phyloP scores from a whole-genome alignment of 1,284 basidiomycete genomes.

The Papiliotrema nemorosa region DNA sequence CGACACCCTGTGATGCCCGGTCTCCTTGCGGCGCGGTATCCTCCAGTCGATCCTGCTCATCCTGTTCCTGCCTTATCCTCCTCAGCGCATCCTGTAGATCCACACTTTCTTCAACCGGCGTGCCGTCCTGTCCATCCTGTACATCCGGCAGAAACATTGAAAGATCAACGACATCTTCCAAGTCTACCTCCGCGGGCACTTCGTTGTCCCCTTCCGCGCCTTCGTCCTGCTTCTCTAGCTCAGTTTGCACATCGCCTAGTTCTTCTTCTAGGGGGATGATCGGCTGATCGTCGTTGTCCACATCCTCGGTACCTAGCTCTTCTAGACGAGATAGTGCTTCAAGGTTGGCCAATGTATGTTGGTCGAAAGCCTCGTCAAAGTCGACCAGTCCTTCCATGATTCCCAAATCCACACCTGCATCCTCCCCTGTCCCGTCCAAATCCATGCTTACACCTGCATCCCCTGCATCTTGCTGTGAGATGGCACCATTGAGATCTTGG shows the following conservation, averaged over 20 bases:
- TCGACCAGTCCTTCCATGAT: neutral
- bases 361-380: constrained; percentile 26
- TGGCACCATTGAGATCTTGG: neutral
- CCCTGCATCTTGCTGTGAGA: neutral
- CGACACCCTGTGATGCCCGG: no score
- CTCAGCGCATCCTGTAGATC: neutral
- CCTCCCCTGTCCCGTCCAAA: neutral
- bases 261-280: no score
- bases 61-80: no score
- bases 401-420: neutral
- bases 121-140: neutral
- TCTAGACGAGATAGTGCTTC: constrained; percentile 38
- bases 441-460: neutral
- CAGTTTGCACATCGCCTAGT: constrained; percentile 3
- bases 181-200: neutral
- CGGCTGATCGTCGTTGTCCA: neutral
- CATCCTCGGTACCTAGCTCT: constrained; percentile 19
- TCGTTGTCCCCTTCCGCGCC: neutral
- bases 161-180: neutral
- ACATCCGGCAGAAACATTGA: neutral
- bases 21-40: neutral
- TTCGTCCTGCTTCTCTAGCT: neutral
- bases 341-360: constrained; percentile 41
- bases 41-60: neutral
- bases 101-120: neutral